Evolutionary conservation across 768 basidiomycete genomes (phyloP), one percentile per base, ranked within the genome.

Genomic region (Mycena albidolilacea): DNA sequence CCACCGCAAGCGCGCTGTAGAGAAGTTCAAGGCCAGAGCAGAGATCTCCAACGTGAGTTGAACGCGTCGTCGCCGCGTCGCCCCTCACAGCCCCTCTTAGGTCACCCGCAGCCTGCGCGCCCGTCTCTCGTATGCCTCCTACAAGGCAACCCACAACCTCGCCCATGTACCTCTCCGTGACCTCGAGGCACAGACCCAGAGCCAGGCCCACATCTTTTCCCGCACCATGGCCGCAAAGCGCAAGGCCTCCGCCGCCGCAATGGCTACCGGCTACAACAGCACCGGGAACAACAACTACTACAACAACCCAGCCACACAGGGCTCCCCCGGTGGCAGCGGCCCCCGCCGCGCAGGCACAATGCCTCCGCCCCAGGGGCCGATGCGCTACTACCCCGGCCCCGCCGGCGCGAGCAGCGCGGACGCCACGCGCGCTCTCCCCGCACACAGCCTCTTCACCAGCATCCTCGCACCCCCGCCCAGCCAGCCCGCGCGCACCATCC

Each of bases 61-160:
- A 87, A 90, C 90, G 89, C 90, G 90, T 89, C 35, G 77, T 78
- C 74, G 64, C 63, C 68, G 72, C 58, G 64, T 66, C 79, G 80
- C 80, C 80, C 80, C 81, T 78, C 75, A 83, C 78, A 79, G 74
- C 72, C 78, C 77, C 79, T 78, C 79, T 84, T 78, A 96, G 95
- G 90, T 96, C 41, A 93, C 94, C 78, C 93, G 93, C 80, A 91
- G 89, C 66, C 87, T 96, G 69, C 91, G 95, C 73, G 88, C 94
- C 77, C 92, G 94, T 76, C 88, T 96, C 64, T 89, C 93, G 0
- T 94, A 95, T 82, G 95, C 95, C 30, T 92, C 92, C 1, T 95
- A 93, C 87, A 96, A 96, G 83, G 93, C 95, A 6, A 87, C 87
- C 15, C 89, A 94, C 81, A 93, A 94, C 80, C 82, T 93, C 67